A percentile compares a stretch with the other conserved stretches of the same genome.
phyloP scores from a whole-genome alignment of 148 eudicot species.

The Rhododendron simsii region DNA sequence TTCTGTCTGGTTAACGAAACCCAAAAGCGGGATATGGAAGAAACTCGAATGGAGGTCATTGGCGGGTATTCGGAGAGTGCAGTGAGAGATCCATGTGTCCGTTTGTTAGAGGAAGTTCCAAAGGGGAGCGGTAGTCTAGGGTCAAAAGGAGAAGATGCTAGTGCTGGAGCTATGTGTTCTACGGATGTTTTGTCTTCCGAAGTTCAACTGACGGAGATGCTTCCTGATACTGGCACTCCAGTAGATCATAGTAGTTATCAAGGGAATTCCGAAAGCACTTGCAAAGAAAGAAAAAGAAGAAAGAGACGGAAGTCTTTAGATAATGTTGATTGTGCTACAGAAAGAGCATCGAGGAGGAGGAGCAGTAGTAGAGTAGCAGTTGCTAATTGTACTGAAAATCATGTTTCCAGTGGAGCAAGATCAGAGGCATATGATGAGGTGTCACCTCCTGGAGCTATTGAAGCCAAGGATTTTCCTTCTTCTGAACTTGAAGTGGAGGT shows the following conservation, averaged over 20 bases:
- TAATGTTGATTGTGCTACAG: constrained; percentile 23
- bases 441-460: constrained; percentile 11
- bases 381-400: constrained; percentile 16
- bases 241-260: constrained; percentile 18
- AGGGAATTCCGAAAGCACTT: constrained; percentile 24
- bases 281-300: constrained; percentile 26
- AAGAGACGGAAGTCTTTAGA: constrained; percentile 44
- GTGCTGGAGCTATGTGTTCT: background rate
- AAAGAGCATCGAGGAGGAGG: constrained; percentile 70
- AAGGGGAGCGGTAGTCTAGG: constrained; percentile 9
- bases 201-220: constrained; percentile 21
- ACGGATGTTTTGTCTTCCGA: constrained; percentile 3
- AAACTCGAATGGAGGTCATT: constrained; percentile 1
- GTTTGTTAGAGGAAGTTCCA: constrained; percentile 23
- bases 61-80: constrained; percentile 4
- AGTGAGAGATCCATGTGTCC: constrained; percentile 10
- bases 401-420: background rate
- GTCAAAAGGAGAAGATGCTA: constrained; percentile 1
- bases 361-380: constrained; percentile 65
- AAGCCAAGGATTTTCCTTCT: constrained; percentile 17
- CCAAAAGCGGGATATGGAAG: constrained; percentile 7
- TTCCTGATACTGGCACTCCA: constrained; percentile 16
- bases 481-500: constrained; percentile 22
- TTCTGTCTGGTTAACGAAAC: background rate
- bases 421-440: background rate